Conservation (phyloP, 2,329 filamentous ascomycete species). For the Chaetomium sp. region DNA sequence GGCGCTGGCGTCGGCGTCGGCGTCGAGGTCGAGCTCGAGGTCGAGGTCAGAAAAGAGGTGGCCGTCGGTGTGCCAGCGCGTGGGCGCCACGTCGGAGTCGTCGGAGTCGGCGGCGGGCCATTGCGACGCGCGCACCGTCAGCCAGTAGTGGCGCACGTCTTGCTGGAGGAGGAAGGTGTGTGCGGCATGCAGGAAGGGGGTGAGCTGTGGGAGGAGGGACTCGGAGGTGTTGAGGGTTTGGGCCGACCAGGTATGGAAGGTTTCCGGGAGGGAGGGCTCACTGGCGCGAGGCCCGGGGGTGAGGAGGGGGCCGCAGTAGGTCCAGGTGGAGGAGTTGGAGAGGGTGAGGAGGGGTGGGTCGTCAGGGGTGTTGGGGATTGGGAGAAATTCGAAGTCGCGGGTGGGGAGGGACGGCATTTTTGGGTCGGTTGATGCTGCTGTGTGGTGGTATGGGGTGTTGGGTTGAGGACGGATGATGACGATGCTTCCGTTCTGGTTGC, state of each 20-base stretch:
- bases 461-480: background rate
- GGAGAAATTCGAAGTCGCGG: conserved; percentile 13
- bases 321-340: conserved; percentile 6
- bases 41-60: conserved; percentile 8
- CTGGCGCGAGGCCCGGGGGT: too few relatives aligned
- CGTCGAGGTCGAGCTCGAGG: background rate
- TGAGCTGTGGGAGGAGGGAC: conserved; percentile 6
- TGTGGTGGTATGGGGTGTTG: background rate
- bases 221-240: background rate
- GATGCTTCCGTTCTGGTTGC: background rate
- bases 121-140: conserved; percentile 20
- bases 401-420: conserved; percentile 12
- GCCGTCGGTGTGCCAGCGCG: conserved; percentile 26
- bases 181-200: conserved; percentile 12
- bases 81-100: too few relatives aligned
- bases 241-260: conserved; percentile 12
- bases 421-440: background rate
- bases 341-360: conserved; percentile 2
- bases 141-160: conserved; percentile 23
- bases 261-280: background rate
- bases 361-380: conserved; percentile 4
- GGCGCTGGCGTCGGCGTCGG: background rate
- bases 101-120: too few relatives aligned
- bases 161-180: conserved; percentile 16
- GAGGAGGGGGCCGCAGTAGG: conserved; percentile 21